Base-by-base conservation (phyloP, 2,329 filamentous ascomycete genomes). In the Aspergillus hiratsukae region DNA sequence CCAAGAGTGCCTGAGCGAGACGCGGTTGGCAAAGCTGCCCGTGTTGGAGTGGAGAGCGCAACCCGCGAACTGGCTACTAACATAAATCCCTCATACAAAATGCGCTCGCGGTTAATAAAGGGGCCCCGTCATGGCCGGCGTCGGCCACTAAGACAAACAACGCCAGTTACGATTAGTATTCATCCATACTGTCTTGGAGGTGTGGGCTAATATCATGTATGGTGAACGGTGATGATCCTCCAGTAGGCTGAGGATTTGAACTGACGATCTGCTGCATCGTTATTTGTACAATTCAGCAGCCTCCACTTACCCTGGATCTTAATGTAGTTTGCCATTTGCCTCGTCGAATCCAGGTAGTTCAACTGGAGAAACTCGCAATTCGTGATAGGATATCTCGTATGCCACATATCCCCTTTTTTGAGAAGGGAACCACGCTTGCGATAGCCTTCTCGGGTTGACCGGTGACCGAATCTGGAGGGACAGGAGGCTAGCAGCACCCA, bases 51-150 rank as follows among this genome's bases (percentile, higher is more conserved):
- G 29, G 35, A 51, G 49, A n/a, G 9, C n/a, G 25, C 35, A 31
- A 51, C n/a, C 10, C n/a, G 49, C 29, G 17, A 51, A 51, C 29
- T 51, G 35, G 29, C 49, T 41, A 31, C 49, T 25, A 9, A 43
- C 51, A 55, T 56, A 62, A 65, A 64, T 64, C 56, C 63, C 63
- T 64, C 63, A 64, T 65, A 64, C 55, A 61, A 60, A 59, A 4
- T 46, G 28, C 19, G 29, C 17, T 19, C 40, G 45, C 27, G 25
- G 52, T 8, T 28, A 27, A 23, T 19, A 23, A 14, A 14, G 19
- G 19, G 31, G 31, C 31, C 31, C 31, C 14, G 31, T 37, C 31
- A 25, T 46, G 23, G 43, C 43, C 21, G 21, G 27, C 43, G 43
- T 46, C 43, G 43, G 21, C 43, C 43, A 46, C 23, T 11, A 23